Base-by-base conservation (phyloP, 2,329 filamentous ascomycete genomes). In the Purpureocillium takamizusanense region DNA sequence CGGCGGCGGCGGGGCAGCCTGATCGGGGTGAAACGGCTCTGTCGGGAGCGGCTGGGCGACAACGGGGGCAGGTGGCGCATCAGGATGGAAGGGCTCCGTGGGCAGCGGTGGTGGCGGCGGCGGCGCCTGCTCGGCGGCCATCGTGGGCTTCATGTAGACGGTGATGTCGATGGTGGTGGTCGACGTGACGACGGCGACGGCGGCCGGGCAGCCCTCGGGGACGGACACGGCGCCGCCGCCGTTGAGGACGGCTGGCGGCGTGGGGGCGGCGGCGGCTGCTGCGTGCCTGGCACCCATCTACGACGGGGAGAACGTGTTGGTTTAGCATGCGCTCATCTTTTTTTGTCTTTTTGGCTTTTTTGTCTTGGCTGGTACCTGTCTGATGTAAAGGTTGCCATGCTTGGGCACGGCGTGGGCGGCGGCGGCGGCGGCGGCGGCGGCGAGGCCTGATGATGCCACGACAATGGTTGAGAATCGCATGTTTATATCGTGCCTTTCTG, bases 161-260 rank as follows among this genome's bases (percentile, higher is more conserved):
- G 53, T 56, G 7, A 56, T 46, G 18, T 62, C 59, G 7, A 61
- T 37, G 4, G 55, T 62, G 23, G 46, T 51, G 3, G 54, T 60
- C 11, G 53, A 54, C 36, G 55, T 42, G 11, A 55, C 39, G 4
- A 56, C 38, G 8, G 46, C 51, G 5, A 38, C 38, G 2, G 46
- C 38, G 2, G 46, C 46, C 17, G 52, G 48, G 14, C 55, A 58
- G 11, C 47, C 47, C 8, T 42, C 36, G 13, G 31, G 15, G n/a
- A 36, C n/a, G 15, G 40, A 27, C 37, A 21, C 18, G 35, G 35
- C 17, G n/a, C 4, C 16, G 17, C 17, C n/a, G 12, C 8, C 12
- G 8, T n/a, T n/a, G n/a, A n/a, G 25, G 25, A 7, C 12, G 8
- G 25, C 25, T 28, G 25, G 28, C 13, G 28, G 11, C 28, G n/a